Evolutionary conservation across 768 basidiomycete genomes (phyloP).

Genomic region (Porpolomopsis calyptriformis): DNA sequence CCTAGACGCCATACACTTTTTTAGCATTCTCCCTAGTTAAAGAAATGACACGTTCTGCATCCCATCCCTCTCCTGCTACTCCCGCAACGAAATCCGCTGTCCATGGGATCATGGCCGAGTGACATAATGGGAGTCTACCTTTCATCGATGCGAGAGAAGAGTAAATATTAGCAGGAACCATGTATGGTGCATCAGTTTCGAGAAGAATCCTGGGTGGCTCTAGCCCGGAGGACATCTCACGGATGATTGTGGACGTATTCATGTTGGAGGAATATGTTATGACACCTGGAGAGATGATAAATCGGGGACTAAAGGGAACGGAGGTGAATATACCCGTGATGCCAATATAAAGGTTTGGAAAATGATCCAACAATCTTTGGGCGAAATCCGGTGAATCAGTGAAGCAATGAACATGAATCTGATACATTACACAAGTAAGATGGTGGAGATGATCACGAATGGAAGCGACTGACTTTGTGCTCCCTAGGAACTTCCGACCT

Average conservation of each 20-base stretch:
- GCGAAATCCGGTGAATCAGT: slow-evolving; percentile 75
- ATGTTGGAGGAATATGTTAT: slow-evolving; percentile 69
- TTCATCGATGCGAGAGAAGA: slow-evolving; percentile 39
- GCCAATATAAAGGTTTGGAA: slow-evolving; percentile 75
- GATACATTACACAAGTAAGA: background rate
- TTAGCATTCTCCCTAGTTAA: slow-evolving; percentile 56
- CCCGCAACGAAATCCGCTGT: slow-evolving; percentile 64
- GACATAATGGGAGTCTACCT: slow-evolving; percentile 59
- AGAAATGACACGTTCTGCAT: slow-evolving; percentile 45
- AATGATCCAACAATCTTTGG: slow-evolving; percentile 56
- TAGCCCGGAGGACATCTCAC: slow-evolving; percentile 31
- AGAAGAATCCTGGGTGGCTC: slow-evolving; percentile 43
- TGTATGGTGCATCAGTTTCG: slow-evolving; percentile 83
- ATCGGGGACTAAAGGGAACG: background rate
- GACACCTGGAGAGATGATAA: slow-evolving; percentile 41
- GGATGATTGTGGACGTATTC: slow-evolving; percentile 61
- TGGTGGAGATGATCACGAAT: background rate
- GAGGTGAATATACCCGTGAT: slow-evolving; percentile 45
- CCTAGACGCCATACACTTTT: slow-evolving; percentile 47
- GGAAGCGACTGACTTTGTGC: slow-evolving; percentile 44
- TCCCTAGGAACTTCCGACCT: slow-evolving; percentile 66
- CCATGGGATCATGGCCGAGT: slow-evolving; percentile 80
- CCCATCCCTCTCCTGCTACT: slow-evolving; percentile 36
- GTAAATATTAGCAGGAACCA: slow-evolving; percentile 73
- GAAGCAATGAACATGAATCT: slow-evolving; percentile 86